A percentile compares a stretch with the other conserved stretches of the same genome.
phyloP scores from a whole-genome alignment of 1,284 basidiomycete species.

The Puccinia novopanici region DNA sequence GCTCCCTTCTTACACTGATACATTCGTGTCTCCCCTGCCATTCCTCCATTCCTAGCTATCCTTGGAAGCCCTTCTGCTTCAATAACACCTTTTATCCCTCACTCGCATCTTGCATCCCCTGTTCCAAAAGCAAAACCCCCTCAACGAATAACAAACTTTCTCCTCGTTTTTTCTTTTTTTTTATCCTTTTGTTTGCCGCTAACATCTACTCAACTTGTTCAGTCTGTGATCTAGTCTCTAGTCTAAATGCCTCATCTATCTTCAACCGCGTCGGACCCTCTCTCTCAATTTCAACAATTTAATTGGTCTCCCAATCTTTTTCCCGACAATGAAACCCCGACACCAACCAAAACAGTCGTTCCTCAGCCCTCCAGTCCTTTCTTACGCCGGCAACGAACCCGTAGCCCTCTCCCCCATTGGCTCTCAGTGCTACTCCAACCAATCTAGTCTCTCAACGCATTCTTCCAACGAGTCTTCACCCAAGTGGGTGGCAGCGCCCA shows the following conservation, averaged over 20 bases:
- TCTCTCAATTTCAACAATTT: constrained; percentile 40
- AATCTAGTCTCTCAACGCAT: constrained; percentile 19
- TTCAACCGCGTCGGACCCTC: constrained; percentile 15
- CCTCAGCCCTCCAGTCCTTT: constrained; percentile 28
- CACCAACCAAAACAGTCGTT: constrained; percentile 24
- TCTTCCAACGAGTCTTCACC: constrained; percentile 6
- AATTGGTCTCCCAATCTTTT: constrained; percentile 35
- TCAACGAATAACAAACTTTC: not conserved
- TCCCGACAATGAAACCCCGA: constrained; percentile 25
- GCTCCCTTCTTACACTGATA: not conserved
- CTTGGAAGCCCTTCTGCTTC: not conserved
- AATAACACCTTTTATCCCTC: not conserved
- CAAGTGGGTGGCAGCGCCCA: constrained; percentile 38
- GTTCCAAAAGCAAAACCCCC: constrained; percentile 1
- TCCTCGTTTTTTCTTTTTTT: not conserved
- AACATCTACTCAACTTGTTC: constrained; percentile 13
- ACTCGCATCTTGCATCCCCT: not conserved
- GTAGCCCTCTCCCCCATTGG: constrained; percentile 32
- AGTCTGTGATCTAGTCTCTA: constrained; percentile 3
- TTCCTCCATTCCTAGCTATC: not conserved
- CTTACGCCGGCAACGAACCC: constrained; percentile 12
- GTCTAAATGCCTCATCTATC: constrained; percentile 28
- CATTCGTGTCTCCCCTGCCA: not conserved
- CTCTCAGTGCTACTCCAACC: constrained; percentile 25
- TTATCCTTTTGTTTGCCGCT: not conserved